A percentile compares a stretch with the other conserved stretches of the same genome.
These are phyloP conservation scores for Stemphylium lycopersici DNA, from an alignment of 2,329 filamentous ascomycete genomes.

Conservation along the genomic window DNA sequence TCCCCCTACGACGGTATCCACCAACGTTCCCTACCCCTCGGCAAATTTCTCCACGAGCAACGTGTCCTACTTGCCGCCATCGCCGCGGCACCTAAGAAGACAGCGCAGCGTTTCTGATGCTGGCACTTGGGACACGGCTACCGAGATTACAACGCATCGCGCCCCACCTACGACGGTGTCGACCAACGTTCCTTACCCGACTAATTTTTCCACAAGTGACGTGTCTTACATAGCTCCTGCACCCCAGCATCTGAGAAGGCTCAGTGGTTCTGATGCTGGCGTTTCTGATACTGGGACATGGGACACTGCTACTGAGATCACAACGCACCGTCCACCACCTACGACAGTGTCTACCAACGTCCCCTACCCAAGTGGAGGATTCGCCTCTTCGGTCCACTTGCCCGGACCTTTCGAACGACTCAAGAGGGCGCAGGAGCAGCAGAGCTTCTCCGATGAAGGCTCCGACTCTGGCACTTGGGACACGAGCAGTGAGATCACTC, in stretches of 20 bases:
- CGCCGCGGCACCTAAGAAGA: constrained; percentile 6
- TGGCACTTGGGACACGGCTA: constrained; percentile 13
- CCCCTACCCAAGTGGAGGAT: constrained; percentile 8
- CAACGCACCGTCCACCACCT: constrained; percentile 4
- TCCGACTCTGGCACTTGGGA: constrained; percentile 15
- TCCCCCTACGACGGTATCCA: constrained; percentile 13
- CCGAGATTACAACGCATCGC: constrained; percentile 7
- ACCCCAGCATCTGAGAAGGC: constrained; percentile 6
- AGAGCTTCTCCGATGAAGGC: constrained; percentile 10
- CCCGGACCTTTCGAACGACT: constrained; percentile 11
- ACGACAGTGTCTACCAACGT: constrained; percentile 15
- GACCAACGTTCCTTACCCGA: constrained; percentile 12
- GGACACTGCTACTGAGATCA: constrained; percentile 11
- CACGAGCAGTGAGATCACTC: constrained; percentile 15
- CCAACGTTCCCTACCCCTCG: constrained; percentile 9
- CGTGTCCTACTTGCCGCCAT: not conserved
- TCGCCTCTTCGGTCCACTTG: constrained; percentile 5
- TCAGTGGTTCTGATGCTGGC: constrained; percentile 11
- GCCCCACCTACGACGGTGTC: constrained; percentile 12
- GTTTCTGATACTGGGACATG: constrained; percentile 14
- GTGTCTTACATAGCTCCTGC: not conserved
- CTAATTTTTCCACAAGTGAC: not conserved
- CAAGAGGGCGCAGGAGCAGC: constrained; percentile 6
- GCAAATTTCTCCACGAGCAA: not conserved
- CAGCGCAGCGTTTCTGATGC: constrained; percentile 9